These are phyloP conservation scores for Cytospora piceicola DNA, from an alignment of 2,329 filamentous ascomycete genomes.

Conservation along the genomic window DNA sequence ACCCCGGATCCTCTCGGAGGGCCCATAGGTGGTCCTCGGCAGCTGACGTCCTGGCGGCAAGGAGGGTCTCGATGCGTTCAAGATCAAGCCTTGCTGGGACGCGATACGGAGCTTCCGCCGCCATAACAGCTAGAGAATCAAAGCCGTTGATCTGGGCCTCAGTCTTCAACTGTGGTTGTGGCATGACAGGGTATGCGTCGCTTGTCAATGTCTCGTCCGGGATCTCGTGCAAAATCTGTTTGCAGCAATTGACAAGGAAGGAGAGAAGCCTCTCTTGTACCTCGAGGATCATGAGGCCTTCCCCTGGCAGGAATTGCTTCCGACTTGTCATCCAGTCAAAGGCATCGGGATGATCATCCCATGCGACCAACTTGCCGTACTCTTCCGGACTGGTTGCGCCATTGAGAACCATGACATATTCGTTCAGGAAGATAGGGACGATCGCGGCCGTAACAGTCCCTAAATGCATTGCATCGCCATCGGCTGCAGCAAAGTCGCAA, in stretches of 20 bases:
- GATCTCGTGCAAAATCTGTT: conserved; percentile 57
- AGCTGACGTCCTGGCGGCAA: conserved; percentile 45
- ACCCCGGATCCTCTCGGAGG: conserved; percentile 62
- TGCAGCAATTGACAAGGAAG: conserved; percentile 55
- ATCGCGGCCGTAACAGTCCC: conserved; percentile 37
- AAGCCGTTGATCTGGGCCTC: conserved; percentile 40
- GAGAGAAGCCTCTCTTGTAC: conserved; percentile 51
- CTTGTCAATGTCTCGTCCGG: conserved; percentile 36
- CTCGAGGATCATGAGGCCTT: conserved; percentile 56
- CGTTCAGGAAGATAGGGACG: conserved; percentile 37
- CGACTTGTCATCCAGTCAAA: conserved; percentile 42
- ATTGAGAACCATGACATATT: conserved; percentile 43
- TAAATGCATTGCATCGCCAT: conserved; percentile 43
- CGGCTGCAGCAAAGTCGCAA: conserved; percentile 49
- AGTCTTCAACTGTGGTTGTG: conserved; percentile 42
- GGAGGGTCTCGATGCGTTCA: conserved; percentile 46
- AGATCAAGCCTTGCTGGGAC: conserved; percentile 53
- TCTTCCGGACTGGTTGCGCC: conserved; percentile 35
- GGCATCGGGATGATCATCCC: conserved; percentile 43
- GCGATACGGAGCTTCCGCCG: conserved; percentile 57
- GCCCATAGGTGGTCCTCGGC: conserved; percentile 59
- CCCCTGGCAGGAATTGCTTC: conserved; percentile 47
- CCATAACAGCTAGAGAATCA: conserved; percentile 45
- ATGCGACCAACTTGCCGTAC: conserved; percentile 44
- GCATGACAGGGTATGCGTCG: conserved; percentile 40